phyloP scores from a whole-genome alignment of 2,329 filamentous ascomycete genomes.

The Phialophora tarda region DNA sequence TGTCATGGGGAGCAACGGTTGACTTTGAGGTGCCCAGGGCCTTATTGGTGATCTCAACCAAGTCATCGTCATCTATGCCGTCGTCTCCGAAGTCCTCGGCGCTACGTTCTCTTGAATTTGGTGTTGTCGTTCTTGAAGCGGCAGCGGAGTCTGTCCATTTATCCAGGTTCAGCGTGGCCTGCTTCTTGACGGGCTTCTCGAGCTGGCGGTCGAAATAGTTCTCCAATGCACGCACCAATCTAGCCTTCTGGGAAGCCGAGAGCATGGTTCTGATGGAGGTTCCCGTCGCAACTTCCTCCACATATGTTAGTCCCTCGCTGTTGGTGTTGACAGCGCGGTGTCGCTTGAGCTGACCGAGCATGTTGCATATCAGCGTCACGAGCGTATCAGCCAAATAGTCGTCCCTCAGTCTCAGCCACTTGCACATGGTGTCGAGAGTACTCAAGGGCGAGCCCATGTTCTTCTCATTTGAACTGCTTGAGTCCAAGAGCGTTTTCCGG shows the following conservation, averaged over 20 bases:
- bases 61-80: conserved; percentile 47
- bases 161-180: conserved; percentile 47
- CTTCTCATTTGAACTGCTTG: conserved; percentile 26
- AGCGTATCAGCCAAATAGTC: conserved; percentile 81
- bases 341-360: conserved; percentile 74
- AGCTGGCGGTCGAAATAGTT: conserved; percentile 54
- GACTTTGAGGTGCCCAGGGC: conserved; percentile 27
- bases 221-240: conserved; percentile 70
- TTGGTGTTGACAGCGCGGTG: conserved; percentile 58
- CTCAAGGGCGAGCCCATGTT: conserved; percentile 59
- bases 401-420: conserved; percentile 90
- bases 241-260: conserved; percentile 79
- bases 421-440: conserved; percentile 72
- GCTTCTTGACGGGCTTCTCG: conserved; percentile 51
- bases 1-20: conserved; percentile 26
- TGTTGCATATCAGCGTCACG: conserved; percentile 80
- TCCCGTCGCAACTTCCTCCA: conserved; percentile 56
- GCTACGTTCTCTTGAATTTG: conserved; percentile 38
- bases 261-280: conserved; percentile 75
- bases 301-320: conserved; percentile 68
- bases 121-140: conserved; percentile 30
- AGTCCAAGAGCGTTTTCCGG: conserved; percentile 62
- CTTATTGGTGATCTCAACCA: conserved; percentile 38
- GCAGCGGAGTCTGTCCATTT: conserved; percentile 36
- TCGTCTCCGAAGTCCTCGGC: conserved; percentile 51